Conservation (phyloP, 2,329 filamentous ascomycete species). For the Thermoascus crustaceus region DNA sequence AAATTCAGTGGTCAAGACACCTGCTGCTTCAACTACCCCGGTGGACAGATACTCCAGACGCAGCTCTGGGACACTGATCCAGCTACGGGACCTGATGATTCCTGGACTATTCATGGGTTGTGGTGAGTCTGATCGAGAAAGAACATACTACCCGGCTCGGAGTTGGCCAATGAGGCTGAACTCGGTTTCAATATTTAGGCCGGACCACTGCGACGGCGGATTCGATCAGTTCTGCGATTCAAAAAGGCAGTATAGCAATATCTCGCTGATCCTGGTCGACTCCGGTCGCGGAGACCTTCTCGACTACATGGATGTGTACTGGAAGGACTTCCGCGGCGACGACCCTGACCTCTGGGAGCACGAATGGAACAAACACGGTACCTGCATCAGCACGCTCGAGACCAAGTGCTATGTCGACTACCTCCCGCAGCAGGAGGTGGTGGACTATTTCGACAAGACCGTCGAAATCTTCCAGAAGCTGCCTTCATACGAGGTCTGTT, state of each 20-base stretch:
- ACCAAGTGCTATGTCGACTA: constrained; percentile 59
- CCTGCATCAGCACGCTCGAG: constrained; percentile 63
- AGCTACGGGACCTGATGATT: constrained; percentile 55
- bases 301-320: constrained; percentile 60
- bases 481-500: constrained; percentile 52
- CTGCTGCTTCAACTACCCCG: constrained; percentile 67
- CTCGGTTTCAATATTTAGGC: constrained; percentile 37
- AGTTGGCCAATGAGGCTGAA: background rate
- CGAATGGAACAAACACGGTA: constrained; percentile 68
- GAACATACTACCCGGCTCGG: background rate
- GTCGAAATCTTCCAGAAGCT: constrained; percentile 59
- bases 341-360: constrained; percentile 64
- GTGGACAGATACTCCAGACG: constrained; percentile 63
- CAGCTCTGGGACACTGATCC: constrained; percentile 71
- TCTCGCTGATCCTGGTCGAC: constrained; percentile 52
- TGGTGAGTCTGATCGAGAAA: constrained; percentile 37
- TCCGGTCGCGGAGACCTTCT: constrained; percentile 51
- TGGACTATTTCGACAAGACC: constrained; percentile 60
- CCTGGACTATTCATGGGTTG: constrained; percentile 68
- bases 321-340: constrained; percentile 60
- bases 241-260: constrained; percentile 55
- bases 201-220: constrained; percentile 61
- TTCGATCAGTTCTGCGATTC: constrained; percentile 60
- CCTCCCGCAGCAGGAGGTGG: constrained; percentile 53
- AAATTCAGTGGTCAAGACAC: constrained; percentile 53